Conservation (phyloP, 345 rosid species). For the Mangifera indica region DNA sequence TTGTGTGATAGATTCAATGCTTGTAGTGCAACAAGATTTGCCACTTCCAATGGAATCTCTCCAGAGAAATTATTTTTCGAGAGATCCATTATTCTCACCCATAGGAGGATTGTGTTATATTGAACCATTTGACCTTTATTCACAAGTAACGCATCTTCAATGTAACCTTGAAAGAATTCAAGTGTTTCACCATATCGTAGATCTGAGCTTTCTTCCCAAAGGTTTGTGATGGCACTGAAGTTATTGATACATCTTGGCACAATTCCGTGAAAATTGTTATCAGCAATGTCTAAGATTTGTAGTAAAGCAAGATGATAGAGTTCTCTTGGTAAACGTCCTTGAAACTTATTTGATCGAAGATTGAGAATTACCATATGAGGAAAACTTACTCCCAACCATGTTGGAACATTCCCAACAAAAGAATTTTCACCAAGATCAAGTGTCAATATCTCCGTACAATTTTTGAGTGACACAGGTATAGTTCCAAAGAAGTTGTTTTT, state of each 20-base stretch:
- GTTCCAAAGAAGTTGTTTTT: background rate
- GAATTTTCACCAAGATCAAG: background rate
- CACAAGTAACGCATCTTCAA: background rate
- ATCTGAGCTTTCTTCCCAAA: too few relatives aligned
- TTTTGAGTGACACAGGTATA: background rate
- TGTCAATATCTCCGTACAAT: background rate
- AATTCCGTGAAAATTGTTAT: background rate
- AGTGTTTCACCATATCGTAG: too few relatives aligned
- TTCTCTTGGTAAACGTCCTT: background rate
- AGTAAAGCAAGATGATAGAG: background rate
- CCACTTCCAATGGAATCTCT: conserved; percentile 4
- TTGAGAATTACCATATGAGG: background rate
- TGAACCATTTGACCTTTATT: background rate
- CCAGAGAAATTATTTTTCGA: background rate
- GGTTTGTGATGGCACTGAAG: background rate
- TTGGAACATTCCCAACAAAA: background rate
- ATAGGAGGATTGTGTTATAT: background rate
- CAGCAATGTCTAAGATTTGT: background rate
- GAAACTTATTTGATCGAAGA: conserved; percentile 20
- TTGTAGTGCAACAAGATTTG: background rate
- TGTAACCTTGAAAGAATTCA: too few relatives aligned
- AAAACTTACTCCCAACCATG: conserved; percentile 5
- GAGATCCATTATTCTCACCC: background rate
- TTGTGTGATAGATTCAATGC: conserved; percentile 24
- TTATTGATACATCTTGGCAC: background rate